A percentile compares a stretch with the other conserved stretches of the same genome.
phyloP scores from a whole-genome alignment of 2,329 filamentous ascomycete genomes.

The Clonostachys rosea region DNA sequence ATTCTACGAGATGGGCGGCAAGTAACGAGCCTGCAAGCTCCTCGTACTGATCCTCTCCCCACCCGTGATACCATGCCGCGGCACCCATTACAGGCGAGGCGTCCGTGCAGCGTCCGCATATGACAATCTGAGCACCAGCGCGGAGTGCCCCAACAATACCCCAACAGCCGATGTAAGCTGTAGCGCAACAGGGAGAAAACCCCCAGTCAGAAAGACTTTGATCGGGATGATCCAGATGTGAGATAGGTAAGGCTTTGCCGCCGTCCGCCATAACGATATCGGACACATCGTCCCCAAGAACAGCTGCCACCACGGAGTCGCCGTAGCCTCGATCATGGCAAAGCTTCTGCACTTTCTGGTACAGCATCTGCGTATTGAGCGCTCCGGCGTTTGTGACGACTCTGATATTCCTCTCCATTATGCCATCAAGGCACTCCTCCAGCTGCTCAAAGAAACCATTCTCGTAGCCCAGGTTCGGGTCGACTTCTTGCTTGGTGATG shows the following conservation, averaged over 20 bases:
- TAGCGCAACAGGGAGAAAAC: conserved; percentile 15
- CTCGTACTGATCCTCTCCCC: conserved; percentile 41
- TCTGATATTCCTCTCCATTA: conserved; percentile 24
- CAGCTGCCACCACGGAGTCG: conserved; percentile 25
- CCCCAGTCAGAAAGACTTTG: conserved; percentile 18
- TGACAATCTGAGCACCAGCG: conserved; percentile 38
- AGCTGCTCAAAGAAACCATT: conserved; percentile 37
- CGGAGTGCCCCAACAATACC: conserved; percentile 37
- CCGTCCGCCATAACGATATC: conserved; percentile 10
- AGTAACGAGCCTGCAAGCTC: conserved; percentile 43
- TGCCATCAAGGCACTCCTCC: conserved; percentile 24
- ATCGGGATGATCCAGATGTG: conserved; percentile 20
- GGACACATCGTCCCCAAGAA: conserved; percentile 31
- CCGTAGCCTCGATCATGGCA: conserved; percentile 18
- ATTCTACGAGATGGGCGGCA: conserved; percentile 50
- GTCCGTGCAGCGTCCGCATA: conserved; percentile 43
- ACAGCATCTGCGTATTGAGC: conserved; percentile 24
- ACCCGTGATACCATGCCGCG: conserved; percentile 50
- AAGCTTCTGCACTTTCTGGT: conserved; percentile 19
- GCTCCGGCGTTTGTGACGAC: conserved; percentile 34
- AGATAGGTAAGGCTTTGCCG: conserved; percentile 9
- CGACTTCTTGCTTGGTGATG: conserved; percentile 24
- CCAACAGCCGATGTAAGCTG: conserved; percentile 44
- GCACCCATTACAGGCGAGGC: conserved; percentile 50
- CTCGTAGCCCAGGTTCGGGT: conserved; percentile 23